These are phyloP conservation scores for Salinomyces thailandicus DNA, from an alignment of 2,329 filamentous ascomycete species.

Conservation along the genomic window DNA sequence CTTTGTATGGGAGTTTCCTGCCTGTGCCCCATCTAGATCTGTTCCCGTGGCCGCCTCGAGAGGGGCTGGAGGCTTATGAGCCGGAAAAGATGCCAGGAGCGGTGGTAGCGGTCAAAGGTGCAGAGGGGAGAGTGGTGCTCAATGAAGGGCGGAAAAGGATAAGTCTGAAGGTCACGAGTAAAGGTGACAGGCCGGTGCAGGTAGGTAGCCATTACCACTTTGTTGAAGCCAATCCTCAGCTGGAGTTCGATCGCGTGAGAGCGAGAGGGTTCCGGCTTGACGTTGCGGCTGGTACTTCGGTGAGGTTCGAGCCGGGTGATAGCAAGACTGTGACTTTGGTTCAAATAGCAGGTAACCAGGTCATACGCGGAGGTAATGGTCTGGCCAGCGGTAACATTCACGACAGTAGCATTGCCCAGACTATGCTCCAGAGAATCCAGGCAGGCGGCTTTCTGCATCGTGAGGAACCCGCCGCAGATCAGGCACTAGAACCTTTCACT, in stretches of 20 bases:
- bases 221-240: constrained; percentile 81
- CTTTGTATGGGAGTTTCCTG: constrained; percentile 83
- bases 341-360: constrained; percentile 68
- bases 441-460: constrained; percentile 67
- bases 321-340: constrained; percentile 82
- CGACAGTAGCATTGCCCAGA: constrained; percentile 46
- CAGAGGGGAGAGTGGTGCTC: constrained; percentile 52
- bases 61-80: constrained; percentile 52
- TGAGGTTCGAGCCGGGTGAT: constrained; percentile 90
- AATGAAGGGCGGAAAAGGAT: constrained; percentile 67
- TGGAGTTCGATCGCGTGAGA: constrained; percentile 74
- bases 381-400: constrained; percentile 67
- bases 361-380: constrained; percentile 76
- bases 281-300: constrained; percentile 80
- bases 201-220: constrained; percentile 93
- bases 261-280: constrained; percentile 82
- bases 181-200: constrained; percentile 82
- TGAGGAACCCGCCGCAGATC: constrained; percentile 52
- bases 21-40: constrained; percentile 52
- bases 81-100: constrained; percentile 66
- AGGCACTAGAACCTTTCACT: constrained; percentile 49
- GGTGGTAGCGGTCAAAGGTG: constrained; percentile 59
- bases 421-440: constrained; percentile 58
- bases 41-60: constrained; percentile 47
- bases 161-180: constrained; percentile 67